These are phyloP conservation scores for Pulveroboletus sp. DNA, from an alignment of 768 basidiomycete species.

Conservation along the genomic window DNA sequence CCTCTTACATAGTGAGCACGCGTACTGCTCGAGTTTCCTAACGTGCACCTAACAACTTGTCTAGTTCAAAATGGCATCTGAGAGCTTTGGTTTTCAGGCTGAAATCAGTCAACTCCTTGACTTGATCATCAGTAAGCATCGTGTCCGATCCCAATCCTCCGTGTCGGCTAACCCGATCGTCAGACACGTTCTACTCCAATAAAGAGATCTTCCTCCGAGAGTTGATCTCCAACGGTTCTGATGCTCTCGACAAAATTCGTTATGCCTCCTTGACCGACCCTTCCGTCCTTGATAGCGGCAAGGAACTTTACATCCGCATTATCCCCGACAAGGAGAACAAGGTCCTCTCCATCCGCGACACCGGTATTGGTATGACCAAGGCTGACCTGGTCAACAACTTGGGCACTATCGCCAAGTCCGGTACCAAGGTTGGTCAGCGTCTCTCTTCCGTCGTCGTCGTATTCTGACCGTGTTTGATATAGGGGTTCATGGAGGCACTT, in stretches of 20 bases:
- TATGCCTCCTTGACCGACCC: conserved; percentile 95
- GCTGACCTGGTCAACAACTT: conserved; percentile 99
- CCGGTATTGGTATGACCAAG: conserved; percentile 99
- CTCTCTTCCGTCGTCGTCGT: not conserved
- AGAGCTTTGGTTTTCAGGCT: conserved; percentile 96
- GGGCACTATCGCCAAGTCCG: conserved; percentile 93
- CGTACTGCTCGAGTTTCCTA: too few species aligned
- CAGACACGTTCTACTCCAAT: conserved; percentile 99
- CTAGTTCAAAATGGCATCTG: conserved; percentile 57
- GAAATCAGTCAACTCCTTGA: conserved; percentile 99
- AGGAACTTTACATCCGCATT: conserved; percentile 94
- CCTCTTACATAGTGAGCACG: too few species aligned
- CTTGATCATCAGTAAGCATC: conserved; percentile 88
- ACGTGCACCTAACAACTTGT: conserved; percentile 12
- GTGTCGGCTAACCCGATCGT: conserved; percentile 9
- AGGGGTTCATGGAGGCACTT: conserved; percentile 99
- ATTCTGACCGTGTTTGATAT: conserved; percentile 11
- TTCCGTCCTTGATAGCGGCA: conserved; percentile 80
- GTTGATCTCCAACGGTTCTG: conserved; percentile 93
- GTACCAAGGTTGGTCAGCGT: conserved; percentile 64
- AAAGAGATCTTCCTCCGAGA: conserved; percentile 99
- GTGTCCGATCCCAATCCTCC: not conserved
- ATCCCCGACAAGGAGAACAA: conserved; percentile 96
- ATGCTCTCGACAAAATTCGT: conserved; percentile 99
- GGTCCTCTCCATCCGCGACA: conserved; percentile 84